phyloP scores from a whole-genome alignment of 495 filamentous ascomycete species.

The Rhypophila decipiens region DNA sequence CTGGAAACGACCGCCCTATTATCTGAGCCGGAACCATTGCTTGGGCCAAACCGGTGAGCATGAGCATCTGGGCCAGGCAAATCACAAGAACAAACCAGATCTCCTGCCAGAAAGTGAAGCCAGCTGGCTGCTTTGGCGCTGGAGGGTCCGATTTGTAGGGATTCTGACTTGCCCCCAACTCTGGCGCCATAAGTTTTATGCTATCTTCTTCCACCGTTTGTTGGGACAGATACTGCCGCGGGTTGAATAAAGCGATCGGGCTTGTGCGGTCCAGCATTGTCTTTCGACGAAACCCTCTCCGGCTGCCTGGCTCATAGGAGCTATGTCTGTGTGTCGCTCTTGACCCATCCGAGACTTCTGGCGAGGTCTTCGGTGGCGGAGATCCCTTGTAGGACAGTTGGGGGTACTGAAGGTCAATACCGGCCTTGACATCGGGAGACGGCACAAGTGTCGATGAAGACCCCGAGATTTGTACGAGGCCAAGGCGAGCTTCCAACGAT shows the following conservation, averaged over 20 bases:
- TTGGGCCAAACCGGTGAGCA: conserved; percentile 32
- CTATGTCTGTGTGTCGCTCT: background rate
- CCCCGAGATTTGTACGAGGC: background rate
- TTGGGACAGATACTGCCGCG: background rate
- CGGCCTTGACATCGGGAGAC: background rate
- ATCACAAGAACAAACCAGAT: conserved; percentile 13
- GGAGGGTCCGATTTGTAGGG: background rate
- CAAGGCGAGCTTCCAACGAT: background rate
- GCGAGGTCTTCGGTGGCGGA: background rate
- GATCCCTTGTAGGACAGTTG: background rate
- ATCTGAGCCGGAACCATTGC: conserved; percentile 33
- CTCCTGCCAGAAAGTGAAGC: conserved; percentile 7
- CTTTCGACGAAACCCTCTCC: background rate
- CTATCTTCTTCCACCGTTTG: background rate
- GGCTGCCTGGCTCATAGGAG: background rate
- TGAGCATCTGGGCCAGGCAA: conserved; percentile 21
- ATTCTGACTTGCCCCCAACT: background rate
- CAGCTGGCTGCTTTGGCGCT: background rate
- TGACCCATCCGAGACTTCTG: background rate
- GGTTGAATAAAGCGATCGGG: background rate
- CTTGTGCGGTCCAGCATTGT: background rate
- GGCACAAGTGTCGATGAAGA: background rate
- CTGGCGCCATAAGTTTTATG: background rate
- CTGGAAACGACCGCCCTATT: conserved; percentile 41
- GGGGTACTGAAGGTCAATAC: background rate